Conservation (phyloP, 345 rosid genomes). For the Eutrema heterophyllum region DNA sequence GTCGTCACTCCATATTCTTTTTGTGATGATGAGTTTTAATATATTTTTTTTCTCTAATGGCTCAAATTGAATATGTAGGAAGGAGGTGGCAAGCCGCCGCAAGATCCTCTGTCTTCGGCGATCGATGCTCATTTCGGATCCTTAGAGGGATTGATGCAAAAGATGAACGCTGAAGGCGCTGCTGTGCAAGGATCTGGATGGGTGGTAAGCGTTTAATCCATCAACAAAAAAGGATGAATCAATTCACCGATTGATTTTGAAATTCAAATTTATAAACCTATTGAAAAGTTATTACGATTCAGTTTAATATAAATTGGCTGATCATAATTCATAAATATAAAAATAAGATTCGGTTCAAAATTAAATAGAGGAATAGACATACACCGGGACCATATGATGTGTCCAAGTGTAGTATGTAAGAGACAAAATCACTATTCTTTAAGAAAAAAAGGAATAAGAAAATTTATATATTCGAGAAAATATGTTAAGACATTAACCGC, state of each 20-base stretch:
- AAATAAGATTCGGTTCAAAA: too few species aligned
- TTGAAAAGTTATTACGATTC: background rate
- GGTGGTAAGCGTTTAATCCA: slow-evolving; percentile 58
- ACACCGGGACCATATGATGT: too few species aligned
- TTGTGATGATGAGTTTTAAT: background rate
- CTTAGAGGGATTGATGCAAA: slow-evolving; percentile 57
- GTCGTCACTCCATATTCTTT: background rate
- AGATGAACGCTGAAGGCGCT: slow-evolving; percentile 78
- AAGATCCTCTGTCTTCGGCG: slow-evolving; percentile 66
- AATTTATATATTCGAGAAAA: too few species aligned
- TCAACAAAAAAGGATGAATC: background rate
- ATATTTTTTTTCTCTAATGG: background rate
- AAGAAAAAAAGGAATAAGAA: too few species aligned
- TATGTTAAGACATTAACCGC: too few species aligned
- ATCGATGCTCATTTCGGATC: slow-evolving; percentile 78
- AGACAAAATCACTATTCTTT: too few species aligned
- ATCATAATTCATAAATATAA: too few species aligned
- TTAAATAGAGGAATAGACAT: too few species aligned
- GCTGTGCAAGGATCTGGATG: slow-evolving; percentile 97
- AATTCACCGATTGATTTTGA: background rate
- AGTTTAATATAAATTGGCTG: background rate
- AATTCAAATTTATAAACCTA: background rate
- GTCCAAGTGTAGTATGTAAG: too few species aligned
- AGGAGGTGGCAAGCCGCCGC: slow-evolving; percentile 94
- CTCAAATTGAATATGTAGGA: slow-evolving; percentile 41